Evolutionary conservation across 2,329 filamentous ascomycete genomes (phyloP), one percentile per base, ranked within the genome.

Genomic region (Fusarium haematococcum): DNA sequence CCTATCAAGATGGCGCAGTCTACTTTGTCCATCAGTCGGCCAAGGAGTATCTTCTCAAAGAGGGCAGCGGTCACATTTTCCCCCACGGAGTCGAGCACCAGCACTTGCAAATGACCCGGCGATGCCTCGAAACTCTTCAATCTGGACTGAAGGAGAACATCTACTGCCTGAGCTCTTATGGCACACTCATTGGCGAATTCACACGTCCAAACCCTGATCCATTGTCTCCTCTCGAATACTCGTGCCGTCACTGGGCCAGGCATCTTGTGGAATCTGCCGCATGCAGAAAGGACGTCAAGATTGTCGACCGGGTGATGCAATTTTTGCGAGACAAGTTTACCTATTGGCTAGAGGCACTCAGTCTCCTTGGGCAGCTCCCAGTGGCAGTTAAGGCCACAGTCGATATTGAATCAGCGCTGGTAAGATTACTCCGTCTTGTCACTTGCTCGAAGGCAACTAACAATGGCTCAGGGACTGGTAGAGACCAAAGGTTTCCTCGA

Each of bases 341-440:
- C 1, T 80, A 85, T 61, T 87, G 84, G 85, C 73, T 87, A 5
- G 85, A 87, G 67, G 81, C 83, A 37, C 78, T 86, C 3, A 83
- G 84, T 62, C 78, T 85, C 5, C 69, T 84, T 66, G n/a, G 73
- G 75, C 43, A 70, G 81, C 11, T 65, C 10, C 16, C 70, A 2
- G 18, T 27, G 1, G 70, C 54, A 25, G 35, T 16, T 7, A 32
- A 6, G 10, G 48, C 37, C 5, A 35, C 67, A n/a, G 18, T 4
- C 2, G 35, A 35, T 13, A 54, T 69, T 2, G 50, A 20, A n/a
- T 14, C 9, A 2, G n/a, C 32, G 2, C 39, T 50, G 48, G 62
- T 65, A 6, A 32, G 48, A 14, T 18, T 18, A 35, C 6, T 14
- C 32, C 11, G 32, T 33, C 32, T 11, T 33, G 6, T 14, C 32